Evolutionary conservation across 768 basidiomycete species (phyloP).

Genomic region (Mycena amicta): DNA sequence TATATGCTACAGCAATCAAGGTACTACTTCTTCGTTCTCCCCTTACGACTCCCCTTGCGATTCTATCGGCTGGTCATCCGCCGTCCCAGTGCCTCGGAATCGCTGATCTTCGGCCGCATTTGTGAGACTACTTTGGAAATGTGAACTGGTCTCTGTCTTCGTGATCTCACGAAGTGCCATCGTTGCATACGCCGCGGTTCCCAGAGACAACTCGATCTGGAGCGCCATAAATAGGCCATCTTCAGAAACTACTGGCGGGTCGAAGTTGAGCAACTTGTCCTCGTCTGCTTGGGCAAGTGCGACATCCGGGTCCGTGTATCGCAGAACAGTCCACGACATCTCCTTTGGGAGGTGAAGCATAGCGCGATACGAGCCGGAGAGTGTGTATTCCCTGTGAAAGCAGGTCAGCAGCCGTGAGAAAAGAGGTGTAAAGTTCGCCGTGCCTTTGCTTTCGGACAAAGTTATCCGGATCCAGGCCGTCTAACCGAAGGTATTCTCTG

Average conservation of each 20-base stretch:
- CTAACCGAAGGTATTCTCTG: slow-evolving; percentile 74
- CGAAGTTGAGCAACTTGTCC: slow-evolving; percentile 83
- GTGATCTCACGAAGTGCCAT: slow-evolving; percentile 97
- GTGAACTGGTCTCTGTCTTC: slow-evolving; percentile 93
- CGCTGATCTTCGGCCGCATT: slow-evolving; percentile 80
- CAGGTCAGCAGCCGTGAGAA: slow-evolving; percentile 8
- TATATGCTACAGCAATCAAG: too few relatives aligned
- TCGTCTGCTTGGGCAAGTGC: slow-evolving; percentile 94
- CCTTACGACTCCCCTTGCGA: not conserved
- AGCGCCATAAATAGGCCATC: slow-evolving; percentile 87
- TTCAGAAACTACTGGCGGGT: slow-evolving; percentile 64
- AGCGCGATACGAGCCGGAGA: slow-evolving; percentile 91
- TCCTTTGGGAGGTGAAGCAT: slow-evolving; percentile 85
- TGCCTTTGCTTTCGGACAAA: slow-evolving; percentile 90
- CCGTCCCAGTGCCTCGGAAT: slow-evolving; percentile 58
- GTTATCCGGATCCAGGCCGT: slow-evolving; percentile 90
- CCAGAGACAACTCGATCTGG: slow-evolving; percentile 82
- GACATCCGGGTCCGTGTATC: slow-evolving; percentile 93
- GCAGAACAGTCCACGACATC: slow-evolving; percentile 78
- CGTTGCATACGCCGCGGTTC: slow-evolving; percentile 93
- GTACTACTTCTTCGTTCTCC: not conserved
- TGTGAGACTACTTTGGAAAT: slow-evolving; percentile 83
- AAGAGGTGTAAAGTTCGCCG: slow-evolving; percentile 23
- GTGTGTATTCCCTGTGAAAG: slow-evolving; percentile 76
- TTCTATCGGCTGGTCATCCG: slow-evolving; percentile 16